A percentile compares a stretch with the other conserved stretches of the same genome.
These are phyloP conservation scores for Lantana camara DNA, from an alignment of 257 asterid genomes.

Conservation along the genomic window DNA sequence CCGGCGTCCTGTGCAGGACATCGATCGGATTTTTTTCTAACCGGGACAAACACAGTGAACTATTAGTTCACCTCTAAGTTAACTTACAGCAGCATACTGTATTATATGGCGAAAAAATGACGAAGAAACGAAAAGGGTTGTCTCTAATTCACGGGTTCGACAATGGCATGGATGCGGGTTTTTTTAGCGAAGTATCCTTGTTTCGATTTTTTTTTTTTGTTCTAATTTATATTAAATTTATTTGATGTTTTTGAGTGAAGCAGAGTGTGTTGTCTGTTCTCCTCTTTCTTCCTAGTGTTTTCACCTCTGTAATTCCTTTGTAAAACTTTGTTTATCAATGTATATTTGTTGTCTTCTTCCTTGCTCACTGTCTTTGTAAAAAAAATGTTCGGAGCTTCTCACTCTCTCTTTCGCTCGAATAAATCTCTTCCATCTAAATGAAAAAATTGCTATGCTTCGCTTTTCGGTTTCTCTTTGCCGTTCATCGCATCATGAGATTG, in stretches of 20 bases:
- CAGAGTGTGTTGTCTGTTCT: conserved; percentile 39
- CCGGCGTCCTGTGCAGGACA: conserved; percentile 50
- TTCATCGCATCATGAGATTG: no score
- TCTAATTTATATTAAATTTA: conserved; percentile 27
- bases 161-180: conserved; percentile 81
- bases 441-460: no score
- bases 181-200: conserved; percentile 68
- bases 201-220: conserved; percentile 22
- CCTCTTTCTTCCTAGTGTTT: conserved; percentile 11
- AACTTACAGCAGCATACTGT: conserved; percentile 48
- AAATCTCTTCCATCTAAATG: no score
- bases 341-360: conserved; percentile 9
- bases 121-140: conserved; percentile 16
- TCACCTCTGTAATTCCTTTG: conserved; percentile 37
- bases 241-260: conserved; percentile 42
- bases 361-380: not conserved
- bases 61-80: conserved; percentile 31
- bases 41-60: conserved; percentile 38
- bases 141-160: conserved; percentile 44
- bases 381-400: no score
- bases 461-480: no score
- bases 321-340: conserved; percentile 28
- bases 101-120: conserved; percentile 35
- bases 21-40: conserved; percentile 39
- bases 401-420: no score